Percentiles rank a stretch among this genome's conserved stretches.
phyloP scores from a whole-genome alignment of 164 flowering plant genomes.

The Aristolochia fimbriata region DNA sequence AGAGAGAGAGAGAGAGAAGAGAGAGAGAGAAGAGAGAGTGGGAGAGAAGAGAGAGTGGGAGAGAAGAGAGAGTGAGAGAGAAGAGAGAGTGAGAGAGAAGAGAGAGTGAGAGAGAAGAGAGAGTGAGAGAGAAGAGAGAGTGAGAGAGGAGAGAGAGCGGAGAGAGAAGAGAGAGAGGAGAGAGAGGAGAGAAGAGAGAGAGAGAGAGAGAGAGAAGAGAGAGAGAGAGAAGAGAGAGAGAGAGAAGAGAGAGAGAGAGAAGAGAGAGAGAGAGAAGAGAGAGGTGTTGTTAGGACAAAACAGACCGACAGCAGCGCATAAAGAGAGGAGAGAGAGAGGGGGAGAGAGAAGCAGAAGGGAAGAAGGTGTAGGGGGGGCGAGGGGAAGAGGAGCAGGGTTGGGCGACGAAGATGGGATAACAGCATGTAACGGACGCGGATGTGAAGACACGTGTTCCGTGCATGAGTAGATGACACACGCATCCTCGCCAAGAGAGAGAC shows the following conservation, averaged over 20 bases:
- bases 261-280: too few relatives aligned
- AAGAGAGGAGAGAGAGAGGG: background rate
- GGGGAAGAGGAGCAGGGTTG: too few relatives aligned
- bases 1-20: too few relatives aligned
- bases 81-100: background rate
- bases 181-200: too few relatives aligned
- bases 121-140: background rate
- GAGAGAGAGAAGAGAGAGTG: too few relatives aligned
- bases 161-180: background rate
- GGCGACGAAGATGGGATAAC: background rate
- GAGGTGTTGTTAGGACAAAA: background rate
- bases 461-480: background rate
- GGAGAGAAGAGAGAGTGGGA: background rate
- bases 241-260: too few relatives aligned
- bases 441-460: background rate
- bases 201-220: too few relatives aligned
- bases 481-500: conserved; percentile 1
- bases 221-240: too few relatives aligned
- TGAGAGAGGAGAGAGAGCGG: conserved; percentile 1
- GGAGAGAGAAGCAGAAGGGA: background rate
- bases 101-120: too few relatives aligned
- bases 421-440: background rate
- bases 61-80: background rate
- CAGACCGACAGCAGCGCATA: background rate
- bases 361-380: background rate